These are phyloP conservation scores for Hericium coralloides DNA, from an alignment of 768 basidiomycete genomes.

Conservation along the genomic window DNA sequence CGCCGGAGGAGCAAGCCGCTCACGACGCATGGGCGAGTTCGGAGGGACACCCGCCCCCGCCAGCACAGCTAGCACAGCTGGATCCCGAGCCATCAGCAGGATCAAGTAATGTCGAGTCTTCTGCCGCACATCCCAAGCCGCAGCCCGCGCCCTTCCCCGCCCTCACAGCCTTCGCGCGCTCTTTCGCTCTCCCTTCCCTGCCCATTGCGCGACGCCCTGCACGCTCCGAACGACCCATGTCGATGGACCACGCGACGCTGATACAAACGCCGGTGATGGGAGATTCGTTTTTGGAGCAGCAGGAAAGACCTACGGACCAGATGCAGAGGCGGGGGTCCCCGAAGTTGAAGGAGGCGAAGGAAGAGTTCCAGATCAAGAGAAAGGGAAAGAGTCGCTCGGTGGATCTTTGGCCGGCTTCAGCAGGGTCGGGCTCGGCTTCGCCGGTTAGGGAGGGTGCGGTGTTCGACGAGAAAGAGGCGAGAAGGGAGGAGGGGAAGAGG, in stretches of 20 bases:
- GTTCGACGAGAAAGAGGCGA: constrained; percentile 25
- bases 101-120: neutral
- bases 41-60: constrained; percentile 52
- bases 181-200: constrained; percentile 48
- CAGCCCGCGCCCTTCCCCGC: constrained; percentile 43
- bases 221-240: constrained; percentile 38
- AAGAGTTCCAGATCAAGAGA: constrained; percentile 1
- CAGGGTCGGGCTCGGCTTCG: neutral
- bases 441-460: neutral
- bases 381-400: constrained; percentile 7
- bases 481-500: constrained; percentile 15
- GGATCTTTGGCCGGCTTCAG: neutral
- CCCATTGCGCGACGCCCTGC: constrained; percentile 15
- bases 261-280: constrained; percentile 7
- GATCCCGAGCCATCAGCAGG: neutral
- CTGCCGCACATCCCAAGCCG: constrained; percentile 8
- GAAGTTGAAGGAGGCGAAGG: neutral
- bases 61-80: neutral
- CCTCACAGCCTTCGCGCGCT: constrained; percentile 56
- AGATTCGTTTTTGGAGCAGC: constrained; percentile 5
- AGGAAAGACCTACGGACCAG: neutral
- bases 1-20: constrained; percentile 48
- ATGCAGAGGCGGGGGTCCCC: neutral
- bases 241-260: constrained; percentile 35
- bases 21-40: constrained; percentile 56